Conservation (phyloP, 73 alveolate genomes). For the Durusdinium trenchii region DNA sequence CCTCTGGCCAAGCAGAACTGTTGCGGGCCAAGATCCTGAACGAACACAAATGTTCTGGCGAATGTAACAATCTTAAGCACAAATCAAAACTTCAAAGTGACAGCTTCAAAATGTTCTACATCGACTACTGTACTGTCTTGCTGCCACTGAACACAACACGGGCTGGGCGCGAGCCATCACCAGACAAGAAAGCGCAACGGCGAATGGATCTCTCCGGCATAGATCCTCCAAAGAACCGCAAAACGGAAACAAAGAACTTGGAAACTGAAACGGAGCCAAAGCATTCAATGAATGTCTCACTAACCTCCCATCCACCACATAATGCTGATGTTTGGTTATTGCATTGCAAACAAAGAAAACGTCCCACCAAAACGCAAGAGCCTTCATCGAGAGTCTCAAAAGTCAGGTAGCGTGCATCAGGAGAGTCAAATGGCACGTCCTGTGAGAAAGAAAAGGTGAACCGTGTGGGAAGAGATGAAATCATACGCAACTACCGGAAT, state of each 20-base stretch:
- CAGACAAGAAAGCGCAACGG: not conserved
- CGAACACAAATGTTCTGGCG: not conserved
- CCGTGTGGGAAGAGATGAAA: not conserved
- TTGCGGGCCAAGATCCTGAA: not conserved
- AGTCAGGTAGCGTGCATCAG: not conserved
- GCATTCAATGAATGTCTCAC: no score
- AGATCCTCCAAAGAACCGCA: not conserved
- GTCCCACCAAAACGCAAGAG: not conserved
- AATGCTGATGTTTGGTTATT: no score
- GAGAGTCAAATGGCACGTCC: not conserved
- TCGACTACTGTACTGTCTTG: not conserved
- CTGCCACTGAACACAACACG: not conserved
- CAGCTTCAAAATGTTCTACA: no score
- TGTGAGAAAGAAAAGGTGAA: not conserved
- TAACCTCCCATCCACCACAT: no score
- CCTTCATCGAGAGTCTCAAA: not conserved
- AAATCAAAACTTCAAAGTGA: no score
- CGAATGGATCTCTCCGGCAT: not conserved
- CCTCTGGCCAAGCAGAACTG: constrained; percentile 8
- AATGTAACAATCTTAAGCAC: no score
- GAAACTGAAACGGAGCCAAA: not conserved
- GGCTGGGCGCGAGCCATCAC: not conserved
- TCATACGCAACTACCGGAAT: not conserved
- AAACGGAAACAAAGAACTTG: not conserved
- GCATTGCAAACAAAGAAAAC: not conserved